These are phyloP conservation scores for Polygonum aviculare DNA, from an alignment of 148 eudicot genomes.

Conservation along the genomic window DNA sequence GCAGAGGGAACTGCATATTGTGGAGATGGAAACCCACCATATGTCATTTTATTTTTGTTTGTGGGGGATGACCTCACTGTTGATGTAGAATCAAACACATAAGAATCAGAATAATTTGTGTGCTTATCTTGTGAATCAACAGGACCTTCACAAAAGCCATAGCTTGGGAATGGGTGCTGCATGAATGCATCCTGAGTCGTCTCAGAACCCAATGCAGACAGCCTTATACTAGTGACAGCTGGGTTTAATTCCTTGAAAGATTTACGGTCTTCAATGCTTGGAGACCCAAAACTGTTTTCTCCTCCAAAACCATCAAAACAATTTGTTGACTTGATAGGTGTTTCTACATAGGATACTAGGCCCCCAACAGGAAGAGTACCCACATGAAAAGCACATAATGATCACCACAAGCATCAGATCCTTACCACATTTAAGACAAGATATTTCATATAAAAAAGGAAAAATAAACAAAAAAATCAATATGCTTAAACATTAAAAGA, in stretches of 20 bases:
- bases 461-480: not conserved
- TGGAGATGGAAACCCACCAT: slow-evolving; percentile 15
- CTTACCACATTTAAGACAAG: not conserved
- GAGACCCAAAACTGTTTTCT: slow-evolving; percentile 22
- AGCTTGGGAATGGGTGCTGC: slow-evolving; percentile 12
- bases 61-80: slow-evolving; percentile 32
- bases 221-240: slow-evolving; percentile 21
- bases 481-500: not conserved
- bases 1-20: slow-evolving; percentile 19
- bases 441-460: not conserved
- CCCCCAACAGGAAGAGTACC: slow-evolving; percentile 14
- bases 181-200: slow-evolving; percentile 24
- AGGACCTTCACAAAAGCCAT: slow-evolving; percentile 1
- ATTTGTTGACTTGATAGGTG: slow-evolving; percentile 18
- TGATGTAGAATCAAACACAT: slow-evolving; percentile 28
- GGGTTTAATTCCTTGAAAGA: slow-evolving; percentile 23
- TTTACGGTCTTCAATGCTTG: slow-evolving; percentile 22
- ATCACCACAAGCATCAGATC: slow-evolving; percentile 8
- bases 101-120: slow-evolving; percentile 28
- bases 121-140: slow-evolving; percentile 25
- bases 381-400: not conserved
- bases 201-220: slow-evolving; percentile 20
- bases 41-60: slow-evolving; percentile 33
- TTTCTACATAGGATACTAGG: slow-evolving; percentile 15
- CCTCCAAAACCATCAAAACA: slow-evolving; percentile 31